Conservation (phyloP, 306 rosid genomes). For the Dalbergia cultrata region DNA sequence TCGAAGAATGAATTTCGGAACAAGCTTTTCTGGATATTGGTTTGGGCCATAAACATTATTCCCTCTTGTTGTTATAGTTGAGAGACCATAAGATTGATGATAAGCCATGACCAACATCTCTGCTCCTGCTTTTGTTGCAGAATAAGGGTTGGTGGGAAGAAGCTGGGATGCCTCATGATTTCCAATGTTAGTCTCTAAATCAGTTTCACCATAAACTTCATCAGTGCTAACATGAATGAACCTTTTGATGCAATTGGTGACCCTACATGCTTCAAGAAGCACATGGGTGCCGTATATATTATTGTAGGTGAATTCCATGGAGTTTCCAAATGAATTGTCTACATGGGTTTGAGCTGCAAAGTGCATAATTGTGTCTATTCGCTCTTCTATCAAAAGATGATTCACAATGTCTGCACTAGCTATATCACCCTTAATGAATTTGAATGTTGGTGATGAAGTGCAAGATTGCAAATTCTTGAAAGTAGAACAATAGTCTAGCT, state of each 20-base stretch:
- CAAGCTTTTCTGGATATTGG: constrained; percentile 80
- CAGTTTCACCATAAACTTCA: constrained; percentile 84
- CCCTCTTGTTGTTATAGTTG: constrained; percentile 71
- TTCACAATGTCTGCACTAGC: constrained; percentile 68
- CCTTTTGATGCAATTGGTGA: constrained; percentile 59
- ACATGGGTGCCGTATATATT: constrained; percentile 82
- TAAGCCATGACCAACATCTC: constrained; percentile 88
- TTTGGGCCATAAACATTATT: constrained; percentile 82
- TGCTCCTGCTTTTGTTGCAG: constrained; percentile 85
- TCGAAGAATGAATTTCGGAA: constrained; percentile 70
- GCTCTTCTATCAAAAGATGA: constrained; percentile 64
- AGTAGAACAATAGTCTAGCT: constrained; percentile 76
- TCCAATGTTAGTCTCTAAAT: constrained; percentile 61
- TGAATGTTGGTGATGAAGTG: constrained; percentile 62
- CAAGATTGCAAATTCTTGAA: constrained; percentile 63
- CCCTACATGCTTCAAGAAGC: constrained; percentile 79
- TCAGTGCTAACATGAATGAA: constrained; percentile 87
- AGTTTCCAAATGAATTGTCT: constrained; percentile 82
- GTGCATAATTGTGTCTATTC: constrained; percentile 82
- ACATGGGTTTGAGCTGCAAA: constrained; percentile 87
- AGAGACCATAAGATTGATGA: constrained; percentile 69
- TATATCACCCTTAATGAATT: constrained; percentile 74
- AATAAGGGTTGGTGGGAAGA: constrained; percentile 80
- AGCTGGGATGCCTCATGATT: constrained; percentile 77
- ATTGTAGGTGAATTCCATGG: constrained; percentile 79